Base-by-base conservation (phyloP, 176 grass and related monocot species). In the Calamus simplicifolius region DNA sequence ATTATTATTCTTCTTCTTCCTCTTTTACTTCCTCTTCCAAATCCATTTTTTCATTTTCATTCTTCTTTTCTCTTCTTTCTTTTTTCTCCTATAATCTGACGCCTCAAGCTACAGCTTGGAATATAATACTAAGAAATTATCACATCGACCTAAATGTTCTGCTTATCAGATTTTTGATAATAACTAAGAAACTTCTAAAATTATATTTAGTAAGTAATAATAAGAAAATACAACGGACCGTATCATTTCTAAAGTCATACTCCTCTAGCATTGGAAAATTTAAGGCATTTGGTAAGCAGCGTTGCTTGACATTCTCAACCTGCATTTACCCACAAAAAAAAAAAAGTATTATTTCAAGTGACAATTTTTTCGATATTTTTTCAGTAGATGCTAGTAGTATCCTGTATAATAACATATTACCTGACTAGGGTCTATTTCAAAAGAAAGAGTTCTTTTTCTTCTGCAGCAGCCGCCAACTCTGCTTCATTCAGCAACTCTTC, bases 221-320 rank as follows among this genome's bases (percentile, higher is more conserved):
- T 43, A 27, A 55, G n/a, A 75, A 67, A 52, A 1, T 29, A 14
- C 3, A 58, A 75, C 5, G 29, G 29, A 93, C 89, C 19, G 80
- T 88, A 73, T 93, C 89, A 70, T 93, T 93, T 75, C 89, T 84
- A 70, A 93, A 93, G 84, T 93, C 89, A 70, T 93, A 93, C 67
- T 93, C 89, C 77, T 93, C 89, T 29, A 93, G 73, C 89, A 93
- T 93, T 38, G 89, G 89, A 13, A 81, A 93, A 73, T 93, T 93
- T 62, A 93, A 68, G 61, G 84, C 89, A 88, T 88, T 93, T 19
- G 89, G 89, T 68, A 93, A 84, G 66, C 89, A 93, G 18, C 77
- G 70, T 58, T 93, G 89, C 69, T 93, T 88, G 25, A 93, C 89
- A 19, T 76, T 93, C 80, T 93, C 89, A 80, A 93, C 89, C 89